Conservation (phyloP, 345 rosid genomes). For the Eucalyptus sp. region DNA sequence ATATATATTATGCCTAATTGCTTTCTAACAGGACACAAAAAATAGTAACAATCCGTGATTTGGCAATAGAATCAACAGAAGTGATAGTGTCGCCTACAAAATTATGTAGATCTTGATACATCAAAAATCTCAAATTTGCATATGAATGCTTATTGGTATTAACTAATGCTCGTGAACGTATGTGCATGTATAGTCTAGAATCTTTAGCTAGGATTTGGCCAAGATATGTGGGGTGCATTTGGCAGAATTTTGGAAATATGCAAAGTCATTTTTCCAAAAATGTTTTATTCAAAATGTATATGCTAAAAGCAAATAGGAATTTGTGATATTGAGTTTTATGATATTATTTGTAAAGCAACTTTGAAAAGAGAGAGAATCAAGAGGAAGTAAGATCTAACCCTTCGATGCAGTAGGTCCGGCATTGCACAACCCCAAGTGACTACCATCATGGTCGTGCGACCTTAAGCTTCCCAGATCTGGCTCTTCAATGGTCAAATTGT, state of each 20-base stretch:
- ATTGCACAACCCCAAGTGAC: neutral
- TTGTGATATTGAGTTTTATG: neutral
- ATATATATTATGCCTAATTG: neutral
- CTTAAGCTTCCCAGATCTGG: neutral
- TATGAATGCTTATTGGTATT: neutral
- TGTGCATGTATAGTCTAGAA: neutral
- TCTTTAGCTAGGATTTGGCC: neutral
- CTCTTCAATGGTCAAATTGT: neutral
- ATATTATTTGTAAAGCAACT: neutral
- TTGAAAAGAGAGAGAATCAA: neutral
- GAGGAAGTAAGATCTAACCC: neutral
- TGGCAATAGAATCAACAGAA: neutral
- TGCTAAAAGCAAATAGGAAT: neutral
- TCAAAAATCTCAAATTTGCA: neutral
- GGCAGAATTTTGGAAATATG: neutral
- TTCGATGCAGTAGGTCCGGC: neutral
- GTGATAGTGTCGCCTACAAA: neutral
- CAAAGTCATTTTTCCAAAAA: neutral
- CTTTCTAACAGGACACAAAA: neutral
- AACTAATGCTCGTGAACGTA: neutral
- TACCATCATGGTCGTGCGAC: neutral
- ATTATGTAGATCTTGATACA: neutral
- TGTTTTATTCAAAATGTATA: no score
- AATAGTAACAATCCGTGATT: neutral
- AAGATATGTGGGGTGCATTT: neutral